Base-by-base conservation (phyloP, 2,329 filamentous ascomycete genomes). In the Fusarium globosum region DNA sequence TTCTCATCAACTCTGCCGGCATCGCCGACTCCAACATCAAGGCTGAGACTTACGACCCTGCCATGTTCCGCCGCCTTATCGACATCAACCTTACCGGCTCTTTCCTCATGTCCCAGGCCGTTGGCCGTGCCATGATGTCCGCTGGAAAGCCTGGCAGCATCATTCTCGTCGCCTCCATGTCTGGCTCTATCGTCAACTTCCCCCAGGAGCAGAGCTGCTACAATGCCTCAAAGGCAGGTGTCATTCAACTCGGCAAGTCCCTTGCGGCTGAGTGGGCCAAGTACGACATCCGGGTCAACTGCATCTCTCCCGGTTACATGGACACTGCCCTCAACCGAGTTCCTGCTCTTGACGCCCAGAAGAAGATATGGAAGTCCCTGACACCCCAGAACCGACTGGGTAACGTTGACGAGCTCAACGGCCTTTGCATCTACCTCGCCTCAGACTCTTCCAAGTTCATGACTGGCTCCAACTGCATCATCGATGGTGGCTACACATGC, bases 11-110 rank as follows among this genome's bases (percentile, higher is more conserved):
- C 85, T 91, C 92, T 55, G 93, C 93, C 51, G 93, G 93, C 80
- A 94, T 95, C 72, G 93, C 93, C 73, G 93, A 95, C 82, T 94
- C 92, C 81, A 95, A 95, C 87, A 93, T 95, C 85, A 92, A 93
- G 82, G 93, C 92, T 56, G 93, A 95, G 87, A 90, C 86, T 26
- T 95, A 95, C 84, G 90, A 93, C 80, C 87, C 89, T 35, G 89
- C 91, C 81, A 93, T 92, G 88, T 95, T 94, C 88, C 91, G 92
- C 55, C 90, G 90, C 63, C 88, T 95, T 39, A 91, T 95, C 77
- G 93, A 95, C 81, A 94, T 95, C 86, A 96, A 95, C 87, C 84
- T 95, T 42, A 94, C 89, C 14, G 93, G 93, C 60, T 92, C 92
- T 9, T 95, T 95, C 88, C 85, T 95, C 73, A 91, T 94, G 86